Conservation (phyloP, 2,329 filamentous ascomycete genomes). For the Pseudocercospora cruenta region DNA sequence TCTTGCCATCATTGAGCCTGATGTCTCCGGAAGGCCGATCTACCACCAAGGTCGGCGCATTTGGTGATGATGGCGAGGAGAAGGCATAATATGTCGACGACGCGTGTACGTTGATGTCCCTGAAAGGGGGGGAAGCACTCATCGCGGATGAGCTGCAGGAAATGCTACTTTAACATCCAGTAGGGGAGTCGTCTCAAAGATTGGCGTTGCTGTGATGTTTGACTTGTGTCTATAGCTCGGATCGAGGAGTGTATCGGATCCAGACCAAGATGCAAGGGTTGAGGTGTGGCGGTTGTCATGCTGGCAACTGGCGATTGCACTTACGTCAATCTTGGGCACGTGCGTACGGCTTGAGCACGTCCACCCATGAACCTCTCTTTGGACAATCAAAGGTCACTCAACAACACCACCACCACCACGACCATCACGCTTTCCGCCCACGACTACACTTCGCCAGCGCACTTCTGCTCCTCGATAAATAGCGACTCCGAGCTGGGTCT, state of each 20-base stretch:
- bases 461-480: background rate
- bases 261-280: background rate
- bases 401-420: background rate
- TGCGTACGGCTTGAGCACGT: slow-evolving; percentile 4
- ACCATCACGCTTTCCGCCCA: background rate
- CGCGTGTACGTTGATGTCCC: slow-evolving; percentile 96
- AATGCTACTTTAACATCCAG: background rate
- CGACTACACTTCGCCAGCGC: background rate
- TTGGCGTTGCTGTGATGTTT: background rate
- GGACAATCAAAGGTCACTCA: background rate
- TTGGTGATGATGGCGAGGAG: slow-evolving; percentile 89
- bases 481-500: slow-evolving; percentile 1
- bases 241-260: background rate
- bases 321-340: slow-evolving; percentile 16
- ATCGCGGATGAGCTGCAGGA: slow-evolving; percentile 39
- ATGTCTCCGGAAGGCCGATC: slow-evolving; percentile 92
- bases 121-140: slow-evolving; percentile 70
- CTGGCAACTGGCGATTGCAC: slow-evolving; percentile 1
- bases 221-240: background rate
- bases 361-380: background rate
- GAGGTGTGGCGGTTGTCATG: background rate
- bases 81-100: slow-evolving; percentile 93
- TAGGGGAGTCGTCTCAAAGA: background rate
- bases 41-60: slow-evolving; percentile 83
- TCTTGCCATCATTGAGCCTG: slow-evolving; percentile 76